Conservation (phyloP, 2,329 filamentous ascomycete species). For the Pestalotiopsis fici region DNA sequence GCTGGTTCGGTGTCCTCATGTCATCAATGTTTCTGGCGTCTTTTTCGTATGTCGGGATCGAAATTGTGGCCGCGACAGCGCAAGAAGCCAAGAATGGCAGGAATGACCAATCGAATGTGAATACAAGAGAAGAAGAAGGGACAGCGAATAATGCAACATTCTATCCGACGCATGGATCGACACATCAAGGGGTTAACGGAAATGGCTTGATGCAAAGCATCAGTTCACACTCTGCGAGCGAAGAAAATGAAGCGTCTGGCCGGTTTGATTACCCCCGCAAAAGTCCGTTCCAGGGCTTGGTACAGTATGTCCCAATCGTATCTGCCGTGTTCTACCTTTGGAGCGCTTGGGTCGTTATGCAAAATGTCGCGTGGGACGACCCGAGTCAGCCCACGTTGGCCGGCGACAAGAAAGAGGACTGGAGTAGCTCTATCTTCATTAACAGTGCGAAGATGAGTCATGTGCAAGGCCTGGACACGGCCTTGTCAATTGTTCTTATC, state of each 20-base stretch:
- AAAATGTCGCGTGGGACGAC: background rate
- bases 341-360: background rate
- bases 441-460: background rate
- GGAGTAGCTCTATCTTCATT: background rate
- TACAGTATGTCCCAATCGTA: background rate
- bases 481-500: background rate
- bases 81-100: background rate
- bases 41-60: background rate
- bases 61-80: background rate
- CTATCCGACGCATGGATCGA: too few species aligned
- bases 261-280: too few species aligned
- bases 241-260: too few species aligned
- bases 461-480: background rate
- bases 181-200: too few species aligned
- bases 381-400: background rate
- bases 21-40: background rate
- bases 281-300: too few species aligned
- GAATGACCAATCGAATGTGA: too few species aligned
- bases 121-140: background rate
- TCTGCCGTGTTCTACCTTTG: background rate
- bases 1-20: background rate
- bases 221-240: too few species aligned
- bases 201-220: too few species aligned
- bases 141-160: background rate
- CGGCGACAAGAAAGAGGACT: too few species aligned